These are phyloP conservation scores for Kuraishia hungarica DNA, from an alignment of 805 yeast species.

Conservation along the genomic window DNA sequence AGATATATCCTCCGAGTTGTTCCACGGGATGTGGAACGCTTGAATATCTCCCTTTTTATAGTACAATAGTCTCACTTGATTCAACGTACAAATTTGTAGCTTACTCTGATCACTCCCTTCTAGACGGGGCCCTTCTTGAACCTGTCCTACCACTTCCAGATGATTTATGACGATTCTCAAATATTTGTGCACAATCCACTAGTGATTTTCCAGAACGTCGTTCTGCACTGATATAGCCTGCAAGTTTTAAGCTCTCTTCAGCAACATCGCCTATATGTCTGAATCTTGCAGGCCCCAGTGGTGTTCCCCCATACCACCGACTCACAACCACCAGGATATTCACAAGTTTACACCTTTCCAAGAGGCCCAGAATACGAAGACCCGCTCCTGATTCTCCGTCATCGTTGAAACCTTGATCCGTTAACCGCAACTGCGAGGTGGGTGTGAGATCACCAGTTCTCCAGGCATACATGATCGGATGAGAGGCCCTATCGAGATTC, in stretches of 20 bases:
- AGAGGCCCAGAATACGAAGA: constrained; percentile 40
- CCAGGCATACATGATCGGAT: constrained; percentile 73
- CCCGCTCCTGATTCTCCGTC: constrained; percentile 78
- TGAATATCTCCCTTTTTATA: no score
- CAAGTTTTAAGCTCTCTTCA: constrained; percentile 36
- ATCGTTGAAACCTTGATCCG: constrained; percentile 53
- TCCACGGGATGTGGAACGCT: no score
- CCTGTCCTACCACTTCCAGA: no score
- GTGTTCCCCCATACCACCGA: constrained; percentile 78
- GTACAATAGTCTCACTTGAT: no score
- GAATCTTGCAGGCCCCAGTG: constrained; percentile 65
- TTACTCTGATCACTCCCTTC: no score
- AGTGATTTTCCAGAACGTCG: neutral
- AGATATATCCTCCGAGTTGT: no score
- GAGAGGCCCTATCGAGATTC: constrained; percentile 46
- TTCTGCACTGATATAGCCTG: constrained; percentile 14
- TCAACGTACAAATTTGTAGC: no score
- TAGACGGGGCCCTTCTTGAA: no score
- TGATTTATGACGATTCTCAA: neutral
- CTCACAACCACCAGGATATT: constrained; percentile 62
- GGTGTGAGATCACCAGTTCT: constrained; percentile 17
- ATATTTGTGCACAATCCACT: neutral
- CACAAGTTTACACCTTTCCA: constrained; percentile 37
- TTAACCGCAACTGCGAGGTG: neutral
- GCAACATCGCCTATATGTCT: constrained; percentile 55